phyloP scores from a whole-genome alignment of 257 asterid species.

The Rhazya stricta region DNA sequence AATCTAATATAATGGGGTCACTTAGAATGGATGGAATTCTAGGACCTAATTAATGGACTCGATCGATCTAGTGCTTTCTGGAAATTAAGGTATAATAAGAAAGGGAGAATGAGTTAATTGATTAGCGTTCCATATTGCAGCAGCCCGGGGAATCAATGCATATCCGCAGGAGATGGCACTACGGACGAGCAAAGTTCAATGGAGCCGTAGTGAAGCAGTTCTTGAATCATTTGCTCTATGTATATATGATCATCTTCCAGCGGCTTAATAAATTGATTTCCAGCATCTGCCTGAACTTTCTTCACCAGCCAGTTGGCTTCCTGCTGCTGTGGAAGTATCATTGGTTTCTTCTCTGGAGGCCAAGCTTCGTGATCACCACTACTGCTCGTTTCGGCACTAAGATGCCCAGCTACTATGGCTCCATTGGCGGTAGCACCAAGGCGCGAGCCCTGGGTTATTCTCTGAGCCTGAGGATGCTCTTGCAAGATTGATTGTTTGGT shows the following conservation, averaged over 20 bases:
- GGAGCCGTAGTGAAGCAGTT: constrained; percentile 67
- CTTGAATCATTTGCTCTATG: constrained; percentile 88
- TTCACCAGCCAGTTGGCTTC: constrained; percentile 7
- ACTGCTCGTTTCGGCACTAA: not conserved
- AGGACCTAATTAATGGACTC: not conserved
- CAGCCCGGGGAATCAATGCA: not conserved
- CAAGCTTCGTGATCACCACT: not conserved
- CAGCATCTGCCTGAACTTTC: constrained; percentile 11
- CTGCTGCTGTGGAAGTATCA: not conserved
- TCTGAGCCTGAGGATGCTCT: not conserved
- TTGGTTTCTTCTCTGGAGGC: constrained; percentile 11
- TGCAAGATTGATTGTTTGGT: constrained; percentile 25
- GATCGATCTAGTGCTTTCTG: not conserved
- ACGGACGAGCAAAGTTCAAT: constrained; percentile 58
- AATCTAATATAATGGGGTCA: not conserved
- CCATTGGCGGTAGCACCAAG: not conserved
- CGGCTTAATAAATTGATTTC: constrained; percentile 22
- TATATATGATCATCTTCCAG: constrained; percentile 76
- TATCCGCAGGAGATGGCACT: constrained; percentile 16
- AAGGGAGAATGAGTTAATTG: not conserved
- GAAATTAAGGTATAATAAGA: not conserved
- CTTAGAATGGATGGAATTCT: not conserved
- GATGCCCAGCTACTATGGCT: not conserved
- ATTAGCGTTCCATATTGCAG: not conserved
- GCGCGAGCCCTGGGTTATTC: not conserved